Conservation (phyloP, 2,329 filamentous ascomycete genomes). For the Fusarium sp. region DNA sequence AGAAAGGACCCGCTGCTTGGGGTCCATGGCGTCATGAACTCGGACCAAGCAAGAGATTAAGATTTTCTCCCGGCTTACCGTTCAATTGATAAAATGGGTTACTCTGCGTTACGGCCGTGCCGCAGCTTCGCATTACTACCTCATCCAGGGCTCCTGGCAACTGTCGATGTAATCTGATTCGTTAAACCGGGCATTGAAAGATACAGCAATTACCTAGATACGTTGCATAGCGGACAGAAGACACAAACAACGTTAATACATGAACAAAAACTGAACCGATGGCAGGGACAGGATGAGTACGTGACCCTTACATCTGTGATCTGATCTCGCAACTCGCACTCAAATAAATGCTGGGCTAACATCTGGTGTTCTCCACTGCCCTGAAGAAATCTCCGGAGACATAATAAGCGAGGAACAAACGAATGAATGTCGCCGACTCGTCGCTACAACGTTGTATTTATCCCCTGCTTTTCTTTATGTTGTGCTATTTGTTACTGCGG, state of each 20-base stretch:
- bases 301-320: not conserved
- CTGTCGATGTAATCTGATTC: conserved; percentile 29
- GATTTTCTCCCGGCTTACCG: conserved; percentile 18
- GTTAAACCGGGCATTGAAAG: not conserved
- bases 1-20: conserved; percentile 5
- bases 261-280: conserved; percentile 3
- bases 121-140: conserved; percentile 16
- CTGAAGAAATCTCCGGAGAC: not conserved
- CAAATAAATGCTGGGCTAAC: not conserved
- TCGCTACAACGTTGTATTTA: too few relatives aligned
- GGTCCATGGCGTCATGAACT: conserved; percentile 25
- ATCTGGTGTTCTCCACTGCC: conserved; percentile 2
- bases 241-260: not conserved
- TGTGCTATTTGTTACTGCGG: not conserved
- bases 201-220: not conserved
- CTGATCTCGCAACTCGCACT: not conserved
- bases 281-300: conserved; percentile 3
- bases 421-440: not conserved
- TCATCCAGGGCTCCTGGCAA: conserved; percentile 13
- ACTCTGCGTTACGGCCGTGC: conserved; percentile 8
- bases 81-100: conserved; percentile 2
- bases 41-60: not conserved
- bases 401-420: not conserved
- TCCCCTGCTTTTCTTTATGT: too few relatives aligned
- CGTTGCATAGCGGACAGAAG: conserved; percentile 1